Evolutionary conservation across 495 filamentous ascomycete species (phyloP).

Genomic region (Penicillium paradoxum): DNA sequence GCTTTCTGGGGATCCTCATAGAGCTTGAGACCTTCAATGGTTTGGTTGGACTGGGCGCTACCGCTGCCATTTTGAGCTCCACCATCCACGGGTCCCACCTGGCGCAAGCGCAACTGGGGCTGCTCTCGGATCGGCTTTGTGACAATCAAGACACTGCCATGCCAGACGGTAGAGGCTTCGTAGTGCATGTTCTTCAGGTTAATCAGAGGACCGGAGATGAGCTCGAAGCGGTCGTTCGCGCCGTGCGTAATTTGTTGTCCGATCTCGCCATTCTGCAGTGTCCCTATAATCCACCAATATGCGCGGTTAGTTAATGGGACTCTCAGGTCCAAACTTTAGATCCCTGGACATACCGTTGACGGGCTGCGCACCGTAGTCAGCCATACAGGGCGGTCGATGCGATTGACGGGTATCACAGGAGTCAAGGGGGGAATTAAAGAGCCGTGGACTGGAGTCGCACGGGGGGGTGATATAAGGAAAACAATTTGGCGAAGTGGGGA

Average conservation of each 20-base stretch:
- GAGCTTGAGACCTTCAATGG: slow-evolving; percentile 57
- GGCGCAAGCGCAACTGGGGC: slow-evolving; percentile 47
- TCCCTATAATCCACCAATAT: slow-evolving; percentile 3
- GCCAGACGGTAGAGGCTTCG: slow-evolving; percentile 54
- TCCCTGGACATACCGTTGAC: slow-evolving; percentile 12
- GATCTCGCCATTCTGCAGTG: slow-evolving; percentile 16
- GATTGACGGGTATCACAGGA: slow-evolving; percentile 1
- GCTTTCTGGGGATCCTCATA: slow-evolving; percentile 72
- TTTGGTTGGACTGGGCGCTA: slow-evolving; percentile 13
- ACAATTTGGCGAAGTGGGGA: not conserved
- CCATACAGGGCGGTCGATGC: slow-evolving; percentile 10
- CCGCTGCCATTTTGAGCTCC: slow-evolving; percentile 7
- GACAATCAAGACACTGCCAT: slow-evolving; percentile 79
- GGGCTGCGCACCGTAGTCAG: slow-evolving; percentile 8
- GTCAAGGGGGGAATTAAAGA: not conserved
- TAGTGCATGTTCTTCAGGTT: slow-evolving; percentile 82
- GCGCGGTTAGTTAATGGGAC: slow-evolving; percentile 1
- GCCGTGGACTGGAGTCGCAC: slow-evolving; percentile 12
- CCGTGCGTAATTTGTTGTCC: slow-evolving; percentile 4
- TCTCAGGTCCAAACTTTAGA: not conserved
- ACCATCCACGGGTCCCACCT: slow-evolving; percentile 33
- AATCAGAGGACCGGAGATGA: slow-evolving; percentile 75
- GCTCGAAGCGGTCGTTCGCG: slow-evolving; percentile 18
- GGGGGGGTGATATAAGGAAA: not conserved
- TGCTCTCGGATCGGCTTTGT: slow-evolving; percentile 56